These are phyloP conservation scores for Gracilaria domingensis DNA, from an alignment of 23 red algal genomes.

Conservation along the genomic window DNA sequence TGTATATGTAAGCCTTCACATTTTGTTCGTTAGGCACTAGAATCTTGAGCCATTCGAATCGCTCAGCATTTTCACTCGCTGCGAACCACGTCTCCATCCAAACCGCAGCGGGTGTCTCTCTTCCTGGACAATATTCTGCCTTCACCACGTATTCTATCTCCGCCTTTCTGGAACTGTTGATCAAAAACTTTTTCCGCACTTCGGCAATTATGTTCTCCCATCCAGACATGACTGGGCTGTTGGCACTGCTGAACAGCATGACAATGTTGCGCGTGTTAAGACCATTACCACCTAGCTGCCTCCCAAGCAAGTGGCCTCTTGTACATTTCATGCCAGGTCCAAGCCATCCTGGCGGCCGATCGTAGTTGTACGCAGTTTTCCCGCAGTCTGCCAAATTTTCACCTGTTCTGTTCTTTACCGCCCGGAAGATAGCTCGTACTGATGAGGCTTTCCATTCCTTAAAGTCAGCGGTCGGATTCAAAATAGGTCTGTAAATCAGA, in stretches of 20 bases:
- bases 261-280: constrained; percentile 16
- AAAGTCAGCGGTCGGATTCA: neutral
- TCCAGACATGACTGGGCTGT: neutral
- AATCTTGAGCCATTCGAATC: neutral
- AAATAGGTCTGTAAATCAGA: neutral
- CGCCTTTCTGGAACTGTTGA: neutral
- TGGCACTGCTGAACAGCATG: constrained; percentile 3
- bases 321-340: neutral
- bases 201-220: constrained; percentile 9
- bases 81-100: constrained; percentile 17
- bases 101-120: neutral
- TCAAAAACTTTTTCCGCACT: neutral
- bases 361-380: constrained; percentile 4
- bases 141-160: neutral
- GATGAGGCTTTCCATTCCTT: neutral
- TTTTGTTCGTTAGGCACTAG: neutral
- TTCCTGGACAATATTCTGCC: neutral
- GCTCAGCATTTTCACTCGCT: neutral
- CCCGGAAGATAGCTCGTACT: neutral
- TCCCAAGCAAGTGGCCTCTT: neutral
- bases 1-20: neutral
- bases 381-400: neutral
- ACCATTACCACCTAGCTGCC: neutral
- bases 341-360: constrained; percentile 1
- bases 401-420: neutral